These are phyloP conservation scores for Coemansia javaensis DNA, from an alignment of 192 early-diverging fungal genomes.

Conservation along the genomic window DNA sequence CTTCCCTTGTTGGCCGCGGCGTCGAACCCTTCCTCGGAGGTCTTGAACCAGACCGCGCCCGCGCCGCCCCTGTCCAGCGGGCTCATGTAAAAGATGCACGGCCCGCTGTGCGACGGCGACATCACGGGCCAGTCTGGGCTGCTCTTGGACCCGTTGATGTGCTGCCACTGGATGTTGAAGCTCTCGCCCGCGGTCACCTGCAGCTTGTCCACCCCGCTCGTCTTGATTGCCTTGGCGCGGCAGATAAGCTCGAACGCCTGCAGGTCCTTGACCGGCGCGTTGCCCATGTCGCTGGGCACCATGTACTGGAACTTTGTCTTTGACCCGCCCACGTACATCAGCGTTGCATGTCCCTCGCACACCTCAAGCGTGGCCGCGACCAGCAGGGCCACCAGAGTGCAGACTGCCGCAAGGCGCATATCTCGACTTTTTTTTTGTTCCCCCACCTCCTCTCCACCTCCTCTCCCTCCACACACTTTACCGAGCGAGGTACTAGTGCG, in stretches of 20 bases:
- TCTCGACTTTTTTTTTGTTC: no score
- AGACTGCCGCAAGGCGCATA: no score
- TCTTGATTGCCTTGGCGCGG: slow-evolving; percentile 3
- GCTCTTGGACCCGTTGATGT: background rate
- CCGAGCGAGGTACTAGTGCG: no score
- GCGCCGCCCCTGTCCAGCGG: slow-evolving; percentile 6
- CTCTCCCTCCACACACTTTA: no score
- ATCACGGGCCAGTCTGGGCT: slow-evolving; percentile 10
- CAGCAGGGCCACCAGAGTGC: no score
- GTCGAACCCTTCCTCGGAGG: slow-evolving; percentile 13
- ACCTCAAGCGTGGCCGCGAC: no score
- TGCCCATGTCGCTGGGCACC: background rate
- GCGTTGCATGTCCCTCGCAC: no score
- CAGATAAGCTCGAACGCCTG: slow-evolving; percentile 6
- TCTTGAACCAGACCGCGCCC: slow-evolving; percentile 15
- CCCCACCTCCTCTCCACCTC: no score
- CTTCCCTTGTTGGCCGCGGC: background rate
- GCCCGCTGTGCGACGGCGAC: slow-evolving; percentile 13
- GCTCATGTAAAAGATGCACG: slow-evolving; percentile 14
- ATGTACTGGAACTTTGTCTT: background rate
- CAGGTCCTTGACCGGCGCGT: slow-evolving; percentile 10
- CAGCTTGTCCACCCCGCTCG: background rate
- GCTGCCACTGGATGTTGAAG: slow-evolving; percentile 6
- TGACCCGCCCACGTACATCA: no score
- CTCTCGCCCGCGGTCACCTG: slow-evolving; percentile 6